phyloP scores from a whole-genome alignment of 2,329 filamentous ascomycete genomes.

The Talaromyces sp. region DNA sequence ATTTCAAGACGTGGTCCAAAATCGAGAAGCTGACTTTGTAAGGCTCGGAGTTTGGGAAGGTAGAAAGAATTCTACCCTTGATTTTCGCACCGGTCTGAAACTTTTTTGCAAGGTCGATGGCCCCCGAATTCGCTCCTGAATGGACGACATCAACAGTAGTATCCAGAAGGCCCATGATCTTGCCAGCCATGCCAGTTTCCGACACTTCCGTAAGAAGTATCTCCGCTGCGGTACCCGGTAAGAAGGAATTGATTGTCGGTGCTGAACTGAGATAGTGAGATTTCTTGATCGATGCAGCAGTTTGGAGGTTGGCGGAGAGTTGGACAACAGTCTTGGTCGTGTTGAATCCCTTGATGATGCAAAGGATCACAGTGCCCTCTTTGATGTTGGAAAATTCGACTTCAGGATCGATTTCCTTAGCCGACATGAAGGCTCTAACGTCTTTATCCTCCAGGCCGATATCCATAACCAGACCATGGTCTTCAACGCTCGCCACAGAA shows the following conservation, averaged over 20 bases:
- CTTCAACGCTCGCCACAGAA: conserved; percentile 85
- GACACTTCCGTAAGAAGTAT: conserved; percentile 74
- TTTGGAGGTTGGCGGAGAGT: conserved; percentile 69
- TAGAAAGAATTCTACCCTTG: conserved; percentile 83
- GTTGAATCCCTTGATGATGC: conserved; percentile 69
- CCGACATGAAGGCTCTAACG: conserved; percentile 77
- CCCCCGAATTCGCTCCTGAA: conserved; percentile 68
- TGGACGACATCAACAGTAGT: conserved; percentile 88
- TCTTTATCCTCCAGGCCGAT: conserved; percentile 66
- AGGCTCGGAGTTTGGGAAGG: conserved; percentile 71
- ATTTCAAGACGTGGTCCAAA: conserved; percentile 72
- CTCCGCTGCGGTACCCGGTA: conserved; percentile 87
- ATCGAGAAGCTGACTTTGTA: conserved; percentile 85
- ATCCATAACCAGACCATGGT: conserved; percentile 93
- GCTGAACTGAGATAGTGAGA: conserved; percentile 66
- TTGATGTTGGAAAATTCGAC: conserved; percentile 66
- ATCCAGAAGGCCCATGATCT: conserved; percentile 87
- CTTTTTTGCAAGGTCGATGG: conserved; percentile 66
- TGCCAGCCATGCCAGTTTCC: conserved; percentile 72
- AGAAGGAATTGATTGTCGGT: conserved; percentile 81
- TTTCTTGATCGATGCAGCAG: conserved; percentile 63
- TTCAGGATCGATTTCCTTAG: conserved; percentile 69
- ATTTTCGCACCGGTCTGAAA: conserved; percentile 81
- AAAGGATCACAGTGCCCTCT: conserved; percentile 80
- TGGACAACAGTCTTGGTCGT: conserved; percentile 81